These are phyloP conservation scores for Eimeria praecox DNA, from an alignment of 169 alveolate species.

Conservation along the genomic window DNA sequence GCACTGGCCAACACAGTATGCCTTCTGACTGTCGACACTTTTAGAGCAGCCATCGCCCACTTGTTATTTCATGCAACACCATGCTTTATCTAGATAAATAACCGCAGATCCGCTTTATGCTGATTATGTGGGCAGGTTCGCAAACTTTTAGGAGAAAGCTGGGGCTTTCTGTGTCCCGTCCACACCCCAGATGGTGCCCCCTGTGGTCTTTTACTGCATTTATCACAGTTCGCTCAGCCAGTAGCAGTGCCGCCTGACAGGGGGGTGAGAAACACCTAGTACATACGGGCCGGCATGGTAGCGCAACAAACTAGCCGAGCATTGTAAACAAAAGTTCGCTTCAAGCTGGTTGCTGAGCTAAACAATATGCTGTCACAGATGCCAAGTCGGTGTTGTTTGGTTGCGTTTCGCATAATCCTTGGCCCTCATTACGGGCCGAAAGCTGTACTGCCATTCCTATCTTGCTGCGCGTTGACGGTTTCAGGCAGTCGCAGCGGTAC, in stretches of 20 bases:
- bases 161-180: slow-evolving; percentile 99
- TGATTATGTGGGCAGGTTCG: slow-evolving; percentile 89
- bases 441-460: not conserved
- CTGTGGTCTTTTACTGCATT: slow-evolving; percentile 99
- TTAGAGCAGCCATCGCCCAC: not conserved
- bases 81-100: not conserved
- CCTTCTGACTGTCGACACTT: not conserved
- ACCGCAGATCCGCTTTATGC: not conserved
- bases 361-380: not conserved
- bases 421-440: not conserved
- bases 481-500: slow-evolving; percentile 79
- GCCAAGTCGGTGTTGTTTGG: not conserved
- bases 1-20: not conserved
- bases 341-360: not conserved
- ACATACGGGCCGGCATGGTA: not conserved
- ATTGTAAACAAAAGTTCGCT: not conserved
- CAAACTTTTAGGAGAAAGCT: slow-evolving; percentile 99
- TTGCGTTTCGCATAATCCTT: not conserved
- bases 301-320: not conserved
- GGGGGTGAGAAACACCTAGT: slow-evolving; percentile 12
- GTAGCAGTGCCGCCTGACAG: slow-evolving; percentile 79
- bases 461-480: slow-evolving; percentile 2
- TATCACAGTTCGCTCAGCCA: slow-evolving; percentile 85
- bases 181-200: slow-evolving; percentile 99
- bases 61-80: not conserved